Evolutionary conservation across 345 rosid genomes (phyloP).

Genomic region (Passiflora organensis): DNA sequence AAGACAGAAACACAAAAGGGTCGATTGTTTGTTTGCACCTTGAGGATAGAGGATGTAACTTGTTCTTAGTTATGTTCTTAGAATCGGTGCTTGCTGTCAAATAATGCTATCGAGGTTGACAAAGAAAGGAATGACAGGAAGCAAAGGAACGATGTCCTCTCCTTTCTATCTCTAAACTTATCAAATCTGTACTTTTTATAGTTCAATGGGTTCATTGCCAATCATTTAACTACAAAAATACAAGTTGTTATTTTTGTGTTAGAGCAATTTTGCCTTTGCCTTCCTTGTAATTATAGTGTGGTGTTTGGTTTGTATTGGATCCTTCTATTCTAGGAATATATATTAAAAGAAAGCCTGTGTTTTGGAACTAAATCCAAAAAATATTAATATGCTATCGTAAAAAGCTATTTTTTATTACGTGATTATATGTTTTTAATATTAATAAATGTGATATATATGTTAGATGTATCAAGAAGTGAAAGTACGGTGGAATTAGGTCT

Average conservation of each 20-base stretch:
- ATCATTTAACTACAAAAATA: conserved; percentile 13
- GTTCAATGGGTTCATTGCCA: conserved; percentile 15
- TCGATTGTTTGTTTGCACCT: conserved; percentile 16
- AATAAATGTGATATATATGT: too few species aligned
- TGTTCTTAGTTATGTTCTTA: conserved; percentile 6
- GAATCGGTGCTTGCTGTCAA: conserved; percentile 1
- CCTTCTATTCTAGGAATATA: too few species aligned
- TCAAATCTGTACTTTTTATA: conserved; percentile 9
- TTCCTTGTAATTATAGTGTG: conserved; percentile 2
- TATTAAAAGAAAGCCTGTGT: too few species aligned
- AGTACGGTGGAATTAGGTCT: too few species aligned
- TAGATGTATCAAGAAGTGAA: too few species aligned
- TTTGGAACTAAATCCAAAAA: too few species aligned
- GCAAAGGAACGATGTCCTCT: conserved; percentile 9
- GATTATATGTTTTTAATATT: too few species aligned
- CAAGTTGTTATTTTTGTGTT: conserved; percentile 8
- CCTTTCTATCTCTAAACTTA: neutral
- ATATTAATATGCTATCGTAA: too few species aligned
- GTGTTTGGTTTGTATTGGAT: neutral
- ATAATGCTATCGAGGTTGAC: neutral
- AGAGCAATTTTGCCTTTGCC: conserved; percentile 2
- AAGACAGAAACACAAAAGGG: neutral
- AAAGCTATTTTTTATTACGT: too few species aligned
- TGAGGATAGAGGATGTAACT: conserved; percentile 23
- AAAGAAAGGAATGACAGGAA: neutral